Conservation (phyloP, 129 eudicot species). For the Artemisia argyi region DNA sequence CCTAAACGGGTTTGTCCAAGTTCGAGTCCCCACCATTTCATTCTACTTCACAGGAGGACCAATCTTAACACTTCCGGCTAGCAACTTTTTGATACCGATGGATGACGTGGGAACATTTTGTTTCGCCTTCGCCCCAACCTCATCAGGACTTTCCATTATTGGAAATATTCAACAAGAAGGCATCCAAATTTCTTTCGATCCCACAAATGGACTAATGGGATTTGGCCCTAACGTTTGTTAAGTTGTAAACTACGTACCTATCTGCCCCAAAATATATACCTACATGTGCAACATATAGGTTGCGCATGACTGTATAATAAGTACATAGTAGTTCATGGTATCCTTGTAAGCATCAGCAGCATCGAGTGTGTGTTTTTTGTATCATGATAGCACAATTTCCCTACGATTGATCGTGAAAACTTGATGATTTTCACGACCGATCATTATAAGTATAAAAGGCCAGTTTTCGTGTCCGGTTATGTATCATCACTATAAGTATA, state of each 20-base stretch:
- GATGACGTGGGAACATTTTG: constrained; percentile 82
- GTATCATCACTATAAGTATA: too few species aligned
- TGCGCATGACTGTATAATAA: neutral
- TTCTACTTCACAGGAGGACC: constrained; percentile 80
- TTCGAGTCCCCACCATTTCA: constrained; percentile 85
- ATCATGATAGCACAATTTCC: too few species aligned
- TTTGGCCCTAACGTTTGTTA: constrained; percentile 88
- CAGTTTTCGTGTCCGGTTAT: constrained; percentile 8
- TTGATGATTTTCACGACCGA: too few species aligned
- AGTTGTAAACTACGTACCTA: neutral
- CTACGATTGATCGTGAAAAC: too few species aligned
- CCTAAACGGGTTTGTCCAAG: constrained; percentile 65
- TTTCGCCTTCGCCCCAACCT: constrained; percentile 90
- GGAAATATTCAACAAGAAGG: constrained; percentile 99
- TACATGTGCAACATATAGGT: neutral
- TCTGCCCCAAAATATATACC: neutral
- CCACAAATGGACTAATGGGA: constrained; percentile 67
- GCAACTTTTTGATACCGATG: constrained; percentile 78
- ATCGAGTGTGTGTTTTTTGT: too few species aligned
- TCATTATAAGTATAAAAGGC: constrained; percentile 18
- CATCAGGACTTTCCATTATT: constrained; percentile 70
- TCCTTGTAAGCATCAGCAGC: too few species aligned
- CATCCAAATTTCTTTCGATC: constrained; percentile 80
- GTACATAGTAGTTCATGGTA: too few species aligned
- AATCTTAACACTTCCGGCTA: constrained; percentile 75